A percentile compares a stretch with the other conserved stretches of the same genome.
Evolutionary conservation across 2,329 filamentous ascomycete genomes (phyloP).

Genomic region (Colletotrichum abscissum): DNA sequence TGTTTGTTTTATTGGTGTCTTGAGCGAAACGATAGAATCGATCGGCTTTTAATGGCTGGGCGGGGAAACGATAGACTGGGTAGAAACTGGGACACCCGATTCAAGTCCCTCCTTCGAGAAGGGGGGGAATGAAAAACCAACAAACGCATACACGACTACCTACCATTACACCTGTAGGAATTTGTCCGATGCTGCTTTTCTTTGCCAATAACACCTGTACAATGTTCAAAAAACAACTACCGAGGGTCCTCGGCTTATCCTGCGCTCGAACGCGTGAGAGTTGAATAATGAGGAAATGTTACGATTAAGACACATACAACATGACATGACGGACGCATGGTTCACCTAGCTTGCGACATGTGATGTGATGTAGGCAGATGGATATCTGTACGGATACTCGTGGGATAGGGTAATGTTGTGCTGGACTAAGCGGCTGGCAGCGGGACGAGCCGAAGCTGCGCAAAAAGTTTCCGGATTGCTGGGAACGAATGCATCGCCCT

Average conservation of each 20-base stretch:
- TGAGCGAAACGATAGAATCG: slow-evolving; percentile 35
- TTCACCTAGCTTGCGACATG: background rate
- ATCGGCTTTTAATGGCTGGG: slow-evolving; percentile 34
- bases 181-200: slow-evolving; percentile 20
- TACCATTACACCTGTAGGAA: slow-evolving; percentile 6
- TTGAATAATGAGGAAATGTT: slow-evolving; percentile 19
- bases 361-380: background rate
- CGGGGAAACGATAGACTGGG: slow-evolving; percentile 31
- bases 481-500: background rate
- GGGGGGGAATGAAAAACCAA: background rate
- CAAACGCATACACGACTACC: slow-evolving; percentile 21
- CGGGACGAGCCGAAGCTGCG: background rate
- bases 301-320: background rate
- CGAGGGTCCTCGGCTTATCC: background rate
- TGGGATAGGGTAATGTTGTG: no score
- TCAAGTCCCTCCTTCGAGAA: slow-evolving; percentile 4
- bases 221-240: slow-evolving; percentile 19
- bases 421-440: background rate
- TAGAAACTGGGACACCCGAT: slow-evolving; percentile 30
- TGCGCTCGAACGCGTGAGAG: slow-evolving; percentile 25
- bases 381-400: no score
- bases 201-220: slow-evolving; percentile 34
- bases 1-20: slow-evolving; percentile 28
- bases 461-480: background rate
- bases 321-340: background rate